A percentile compares a stretch with the other conserved stretches of the same genome.
These are phyloP conservation scores for Thermothielavioides terrestris DNA, from an alignment of 495 filamentous ascomycete genomes.

Conservation along the genomic window DNA sequence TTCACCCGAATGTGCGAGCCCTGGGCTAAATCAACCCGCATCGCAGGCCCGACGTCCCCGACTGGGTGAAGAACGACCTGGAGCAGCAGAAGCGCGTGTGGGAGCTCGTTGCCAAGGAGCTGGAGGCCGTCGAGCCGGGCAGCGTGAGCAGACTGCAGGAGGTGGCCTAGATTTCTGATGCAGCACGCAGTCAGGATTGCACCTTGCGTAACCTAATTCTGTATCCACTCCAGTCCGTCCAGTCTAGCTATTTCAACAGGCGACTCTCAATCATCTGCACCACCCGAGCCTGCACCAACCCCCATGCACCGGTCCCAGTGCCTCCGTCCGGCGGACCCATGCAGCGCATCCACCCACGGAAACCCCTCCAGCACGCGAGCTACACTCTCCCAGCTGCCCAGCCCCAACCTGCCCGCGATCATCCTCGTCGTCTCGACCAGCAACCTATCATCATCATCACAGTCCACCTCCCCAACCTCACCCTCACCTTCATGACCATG, in stretches of 20 bases:
- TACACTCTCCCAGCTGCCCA: neutral
- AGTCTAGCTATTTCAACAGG: no score
- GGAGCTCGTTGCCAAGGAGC: conserved; percentile 5
- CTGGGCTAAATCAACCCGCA: neutral
- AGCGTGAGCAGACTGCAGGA: neutral
- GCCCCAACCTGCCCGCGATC: neutral
- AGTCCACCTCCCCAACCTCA: neutral
- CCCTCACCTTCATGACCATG: no score
- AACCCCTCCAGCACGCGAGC: neutral
- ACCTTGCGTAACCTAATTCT: neutral
- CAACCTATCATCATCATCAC: no score
- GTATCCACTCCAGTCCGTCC: neutral
- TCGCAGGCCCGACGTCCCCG: conserved; percentile 2
- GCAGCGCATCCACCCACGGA: neutral
- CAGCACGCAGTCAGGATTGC: no score
- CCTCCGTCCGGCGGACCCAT: neutral
- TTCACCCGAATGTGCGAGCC: neutral
- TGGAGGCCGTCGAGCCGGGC: conserved; percentile 2
- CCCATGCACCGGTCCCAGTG: neutral
- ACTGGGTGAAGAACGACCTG: conserved; percentile 11
- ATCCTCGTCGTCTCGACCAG: neutral
- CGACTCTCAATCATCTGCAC: neutral
- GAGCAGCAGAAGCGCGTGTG: conserved; percentile 8
- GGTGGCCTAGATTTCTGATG: no score
- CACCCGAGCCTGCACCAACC: neutral